These are phyloP conservation scores for Laetiporus sulphureus DNA, from an alignment of 1,284 basidiomycete genomes.

Conservation along the genomic window DNA sequence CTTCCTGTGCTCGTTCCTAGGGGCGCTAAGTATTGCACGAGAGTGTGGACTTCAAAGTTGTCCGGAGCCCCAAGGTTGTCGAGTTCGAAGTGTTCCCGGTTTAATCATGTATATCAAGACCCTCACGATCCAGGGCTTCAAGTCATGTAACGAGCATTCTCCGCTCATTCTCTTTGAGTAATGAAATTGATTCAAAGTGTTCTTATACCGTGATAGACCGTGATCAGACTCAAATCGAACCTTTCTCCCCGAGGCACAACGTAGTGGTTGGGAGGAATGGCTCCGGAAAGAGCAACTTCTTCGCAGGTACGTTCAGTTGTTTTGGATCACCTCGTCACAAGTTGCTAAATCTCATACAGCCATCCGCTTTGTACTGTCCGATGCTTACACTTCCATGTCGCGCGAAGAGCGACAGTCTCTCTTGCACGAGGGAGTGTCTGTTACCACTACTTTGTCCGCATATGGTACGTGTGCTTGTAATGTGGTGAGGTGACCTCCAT, in stretches of 20 bases:
- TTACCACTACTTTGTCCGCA: conserved; percentile 86
- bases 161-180: background rate
- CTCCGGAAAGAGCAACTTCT: conserved; percentile 96
- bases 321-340: background rate
- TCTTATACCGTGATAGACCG: conserved; percentile 41
- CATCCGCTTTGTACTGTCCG: conserved; percentile 95
- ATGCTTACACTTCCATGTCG: conserved; percentile 95
- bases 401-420: conserved; percentile 90
- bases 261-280: conserved; percentile 95
- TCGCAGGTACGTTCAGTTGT: conserved; percentile 56
- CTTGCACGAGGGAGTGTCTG: conserved; percentile 89
- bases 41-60: too few species aligned
- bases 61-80: too few species aligned
- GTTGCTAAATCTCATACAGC: conserved; percentile 44
- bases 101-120: conserved; percentile 87
- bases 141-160: conserved; percentile 65
- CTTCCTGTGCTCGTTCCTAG: too few species aligned
- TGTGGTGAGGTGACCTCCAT: too few species aligned
- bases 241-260: conserved; percentile 82
- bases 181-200: conserved; percentile 1
- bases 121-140: conserved; percentile 94
- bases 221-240: conserved; percentile 79
- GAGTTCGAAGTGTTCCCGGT: too few species aligned
- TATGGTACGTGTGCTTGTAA: conserved; percentile 53
- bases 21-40: too few species aligned